These are phyloP conservation scores for Aspergillus sp. DNA, from an alignment of 2,329 filamentous ascomycete species.

Conservation along the genomic window DNA sequence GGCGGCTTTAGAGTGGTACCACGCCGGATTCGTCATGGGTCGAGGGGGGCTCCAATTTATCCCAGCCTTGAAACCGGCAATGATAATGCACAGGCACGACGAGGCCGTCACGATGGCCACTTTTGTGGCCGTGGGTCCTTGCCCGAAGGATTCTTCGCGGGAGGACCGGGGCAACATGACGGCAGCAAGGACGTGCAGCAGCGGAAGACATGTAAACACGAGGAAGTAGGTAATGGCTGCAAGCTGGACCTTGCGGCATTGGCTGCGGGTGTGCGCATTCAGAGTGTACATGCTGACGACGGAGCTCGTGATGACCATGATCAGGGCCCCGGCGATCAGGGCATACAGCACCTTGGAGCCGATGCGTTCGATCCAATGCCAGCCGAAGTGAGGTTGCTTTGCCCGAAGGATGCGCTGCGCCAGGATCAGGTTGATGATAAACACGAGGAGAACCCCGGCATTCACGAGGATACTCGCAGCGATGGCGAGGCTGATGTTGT, in stretches of 20 bases:
- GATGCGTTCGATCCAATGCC: constrained; percentile 47
- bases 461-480: constrained; percentile 60
- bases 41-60: constrained; percentile 46
- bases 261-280: constrained; percentile 37
- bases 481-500: constrained; percentile 42
- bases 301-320: constrained; percentile 57
- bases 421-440: constrained; percentile 69
- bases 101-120: constrained; percentile 52
- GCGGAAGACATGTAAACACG: constrained; percentile 56
- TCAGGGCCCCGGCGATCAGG: constrained; percentile 49
- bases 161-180: constrained; percentile 34
- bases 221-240: constrained; percentile 54
- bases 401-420: constrained; percentile 65
- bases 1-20: constrained; percentile 60
- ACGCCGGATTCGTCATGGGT: constrained; percentile 48
- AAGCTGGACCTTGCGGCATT: constrained; percentile 56
- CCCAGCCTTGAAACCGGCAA: constrained; percentile 59
- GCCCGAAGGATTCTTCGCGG: constrained; percentile 54
- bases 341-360: constrained; percentile 51
- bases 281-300: constrained; percentile 61
- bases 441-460: constrained; percentile 65
- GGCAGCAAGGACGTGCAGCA: constrained; percentile 45
- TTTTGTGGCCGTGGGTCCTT: constrained; percentile 59
- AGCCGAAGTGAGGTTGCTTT: constrained; percentile 61
- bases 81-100: constrained; percentile 49